Evolutionary conservation across 306 rosid species (phyloP).

Genomic region (Lupinus albus): DNA sequence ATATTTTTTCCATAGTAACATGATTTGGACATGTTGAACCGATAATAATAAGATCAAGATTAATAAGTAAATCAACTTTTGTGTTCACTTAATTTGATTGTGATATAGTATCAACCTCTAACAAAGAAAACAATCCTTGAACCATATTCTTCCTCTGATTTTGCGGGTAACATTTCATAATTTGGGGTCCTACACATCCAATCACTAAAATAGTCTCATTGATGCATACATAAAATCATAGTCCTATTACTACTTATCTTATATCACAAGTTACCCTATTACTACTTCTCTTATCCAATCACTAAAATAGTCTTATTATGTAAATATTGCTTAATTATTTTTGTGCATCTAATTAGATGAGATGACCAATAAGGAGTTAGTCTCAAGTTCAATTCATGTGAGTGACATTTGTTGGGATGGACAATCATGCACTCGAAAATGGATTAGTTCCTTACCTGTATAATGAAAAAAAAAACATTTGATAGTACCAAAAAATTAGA

Average conservation of each 20-base stretch:
- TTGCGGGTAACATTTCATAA: conserved; percentile 43
- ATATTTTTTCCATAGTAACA: conserved; percentile 36
- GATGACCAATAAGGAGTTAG: no score
- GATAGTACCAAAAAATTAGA: no score
- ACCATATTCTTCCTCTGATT: conserved; percentile 35
- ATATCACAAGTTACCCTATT: conserved; percentile 26
- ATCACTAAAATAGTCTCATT: conserved; percentile 29
- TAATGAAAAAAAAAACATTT: no score
- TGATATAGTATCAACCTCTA: conserved; percentile 42
- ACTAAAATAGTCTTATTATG: no score
- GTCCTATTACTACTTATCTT: conserved; percentile 17
- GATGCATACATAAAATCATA: conserved; percentile 47
- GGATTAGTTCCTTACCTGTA: no score
- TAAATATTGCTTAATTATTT: not conserved
- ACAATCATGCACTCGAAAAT: no score
- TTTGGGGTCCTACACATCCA: conserved; percentile 49
- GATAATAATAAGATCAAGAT: conserved; percentile 21
- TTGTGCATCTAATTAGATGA: no score
- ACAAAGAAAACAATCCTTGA: conserved; percentile 43
- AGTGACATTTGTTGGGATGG: no score
- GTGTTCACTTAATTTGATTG: conserved; percentile 32
- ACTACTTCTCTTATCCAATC: conserved; percentile 27
- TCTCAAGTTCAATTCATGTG: no score
- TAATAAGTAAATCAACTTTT: conserved; percentile 31
- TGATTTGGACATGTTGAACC: conserved; percentile 19